A percentile compares a stretch with the other conserved stretches of the same genome.
Evolutionary conservation across 1,284 basidiomycete species (phyloP).

Genomic region (Lentinula novae-zelandiae): DNA sequence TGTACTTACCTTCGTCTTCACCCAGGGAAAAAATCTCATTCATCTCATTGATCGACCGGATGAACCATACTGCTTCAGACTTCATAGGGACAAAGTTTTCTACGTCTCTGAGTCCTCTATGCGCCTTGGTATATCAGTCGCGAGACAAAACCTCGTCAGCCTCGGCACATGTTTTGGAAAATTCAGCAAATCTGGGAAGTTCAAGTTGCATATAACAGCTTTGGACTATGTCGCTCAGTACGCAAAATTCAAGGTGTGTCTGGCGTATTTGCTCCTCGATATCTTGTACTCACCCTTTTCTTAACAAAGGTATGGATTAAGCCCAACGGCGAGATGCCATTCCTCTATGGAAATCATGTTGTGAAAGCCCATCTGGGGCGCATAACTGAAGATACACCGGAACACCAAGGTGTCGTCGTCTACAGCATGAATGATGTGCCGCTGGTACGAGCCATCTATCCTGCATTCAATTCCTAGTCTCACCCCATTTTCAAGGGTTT

Average conservation of each 20-base stretch:
- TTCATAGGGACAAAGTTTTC: constrained; percentile 89
- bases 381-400: constrained; percentile 98
- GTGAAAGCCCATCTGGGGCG: constrained; percentile 98
- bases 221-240: constrained; percentile 95
- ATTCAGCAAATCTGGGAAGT: constrained; percentile 97
- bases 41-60: constrained; percentile 84
- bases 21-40: constrained; percentile 85
- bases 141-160: constrained; percentile 89
- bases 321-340: constrained; percentile 98
- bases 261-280: constrained; percentile 1
- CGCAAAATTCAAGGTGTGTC: constrained; percentile 91
- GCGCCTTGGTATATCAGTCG: constrained; percentile 89
- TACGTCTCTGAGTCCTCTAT: constrained; percentile 94
- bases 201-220: constrained; percentile 94
- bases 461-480: constrained; percentile 7
- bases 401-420: constrained; percentile 97
- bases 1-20: constrained; percentile 1
- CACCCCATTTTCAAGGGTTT: constrained; percentile 67
- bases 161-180: constrained; percentile 98
- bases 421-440: constrained; percentile 95
- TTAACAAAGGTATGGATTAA: constrained; percentile 91
- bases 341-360: constrained; percentile 98
- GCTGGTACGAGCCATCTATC: constrained; percentile 51
- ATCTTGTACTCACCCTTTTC: neutral
- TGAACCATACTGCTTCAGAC: constrained; percentile 86